Base-by-base conservation (phyloP, 179 eudicot genomes). In the Camellia oleifera region DNA sequence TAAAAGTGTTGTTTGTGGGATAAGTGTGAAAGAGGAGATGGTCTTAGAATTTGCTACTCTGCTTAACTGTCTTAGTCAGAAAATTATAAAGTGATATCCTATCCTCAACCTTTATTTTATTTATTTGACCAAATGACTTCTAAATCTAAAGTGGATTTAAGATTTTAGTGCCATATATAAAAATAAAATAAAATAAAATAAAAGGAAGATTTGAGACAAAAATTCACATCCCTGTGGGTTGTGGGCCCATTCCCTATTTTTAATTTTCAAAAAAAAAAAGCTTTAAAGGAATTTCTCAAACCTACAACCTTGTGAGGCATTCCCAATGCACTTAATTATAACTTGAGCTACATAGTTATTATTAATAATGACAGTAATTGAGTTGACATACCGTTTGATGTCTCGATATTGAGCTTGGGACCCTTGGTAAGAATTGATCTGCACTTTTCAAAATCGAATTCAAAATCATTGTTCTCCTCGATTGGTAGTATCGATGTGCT, bases 391-490 rank as follows among this genome's bases (percentile, higher is more conserved):
- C 97, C 98, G 72, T 92, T 91, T 10, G 93, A 62, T 54, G 88
- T 87, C 78, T 89, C 90, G 20, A 92, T 78, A 75, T 76, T 80
- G 79, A 95, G 87, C 64, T 88, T 77, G 9, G 90, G 81, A 53
- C 98, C 97, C 81, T 88, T 93, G 48, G 92, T 84, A 66, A 95
- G 90, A 42, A 88, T 46, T 69, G 85, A 69, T 84, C 89, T 87
- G 82, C 85, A 81, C 60, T 88, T 90, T 56, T 91, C 94, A 81
- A 90, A 94, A 78, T 93, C 86, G 58, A 90, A 86, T 23, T 91
- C 94, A 42, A 73, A 69, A 92, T 86, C 40, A 32, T 32, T 32
- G 40, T 32, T 32, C 40, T 32, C 40, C 40, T 32, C 40, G 40
- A 32, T 32, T 15, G 98, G 95, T 58, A 94, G 83, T 76, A 95